phyloP scores from a whole-genome alignment of 2,329 filamentous ascomycete species.

The Cladophialophora bantiana region DNA sequence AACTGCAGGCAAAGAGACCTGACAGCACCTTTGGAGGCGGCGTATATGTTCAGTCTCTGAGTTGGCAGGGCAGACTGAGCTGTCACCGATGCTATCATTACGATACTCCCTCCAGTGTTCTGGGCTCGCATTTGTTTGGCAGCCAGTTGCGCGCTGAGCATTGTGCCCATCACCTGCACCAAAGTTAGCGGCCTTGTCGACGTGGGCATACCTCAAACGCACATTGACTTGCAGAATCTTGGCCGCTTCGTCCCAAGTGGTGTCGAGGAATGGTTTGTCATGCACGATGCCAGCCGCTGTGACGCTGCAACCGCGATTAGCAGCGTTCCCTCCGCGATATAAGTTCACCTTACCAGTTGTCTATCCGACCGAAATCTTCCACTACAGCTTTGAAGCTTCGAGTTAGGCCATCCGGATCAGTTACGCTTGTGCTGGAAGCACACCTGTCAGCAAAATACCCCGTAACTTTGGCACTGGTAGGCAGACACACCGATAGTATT shows the following conservation, averaged over 20 bases:
- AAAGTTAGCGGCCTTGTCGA: constrained; percentile 48
- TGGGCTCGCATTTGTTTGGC: constrained; percentile 61
- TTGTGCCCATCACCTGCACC: constrained; percentile 55
- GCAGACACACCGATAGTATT: constrained; percentile 27
- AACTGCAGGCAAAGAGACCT: constrained; percentile 52
- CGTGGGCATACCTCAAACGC: constrained; percentile 41
- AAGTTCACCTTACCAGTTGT: constrained; percentile 27
- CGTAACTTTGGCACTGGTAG: background rate
- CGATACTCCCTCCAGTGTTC: constrained; percentile 47
- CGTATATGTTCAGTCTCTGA: constrained; percentile 46
- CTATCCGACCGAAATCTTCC: constrained; percentile 33
- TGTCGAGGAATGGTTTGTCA: constrained; percentile 55
- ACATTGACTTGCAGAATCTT: constrained; percentile 55
- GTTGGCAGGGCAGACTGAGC: constrained; percentile 21
- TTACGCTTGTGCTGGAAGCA: constrained; percentile 46
- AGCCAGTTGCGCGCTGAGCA: constrained; percentile 57
- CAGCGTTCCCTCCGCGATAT: background rate
- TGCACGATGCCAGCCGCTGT: constrained; percentile 48
- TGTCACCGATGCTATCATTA: constrained; percentile 39
- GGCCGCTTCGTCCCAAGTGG: constrained; percentile 53
- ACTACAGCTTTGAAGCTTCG: constrained; percentile 21
- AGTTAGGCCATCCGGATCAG: constrained; percentile 19
- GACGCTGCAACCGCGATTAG: constrained; percentile 16
- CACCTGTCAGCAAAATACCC: background rate
- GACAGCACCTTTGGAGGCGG: constrained; percentile 54